Evolutionary conservation across 2,329 filamentous ascomycete genomes (phyloP).

Genomic region (Botrytis pseudocinerea): DNA sequence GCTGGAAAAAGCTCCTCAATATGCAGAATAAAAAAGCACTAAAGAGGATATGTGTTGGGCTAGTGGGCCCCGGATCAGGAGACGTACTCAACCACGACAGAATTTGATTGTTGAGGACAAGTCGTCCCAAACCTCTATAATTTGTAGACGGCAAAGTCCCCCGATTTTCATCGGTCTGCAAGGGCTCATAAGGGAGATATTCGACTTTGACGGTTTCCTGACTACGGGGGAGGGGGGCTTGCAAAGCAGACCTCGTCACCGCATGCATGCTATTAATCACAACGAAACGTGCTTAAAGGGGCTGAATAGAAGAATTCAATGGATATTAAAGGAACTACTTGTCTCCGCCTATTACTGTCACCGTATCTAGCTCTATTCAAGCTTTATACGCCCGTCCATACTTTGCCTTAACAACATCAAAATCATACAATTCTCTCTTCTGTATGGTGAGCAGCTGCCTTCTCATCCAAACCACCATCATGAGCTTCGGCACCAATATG

Average conservation of each 20-base stretch:
- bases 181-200: neutral
- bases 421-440: slow-evolving; percentile 18
- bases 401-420: neutral
- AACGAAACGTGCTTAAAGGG: neutral
- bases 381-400: neutral
- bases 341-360: slow-evolving; percentile 1
- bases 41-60: neutral
- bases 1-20: neutral
- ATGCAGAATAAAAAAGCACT: neutral
- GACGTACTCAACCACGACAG: neutral
- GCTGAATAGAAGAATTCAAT: neutral
- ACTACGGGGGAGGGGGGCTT: neutral
- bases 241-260: neutral
- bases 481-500: slow-evolving; percentile 5
- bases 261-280: neutral
- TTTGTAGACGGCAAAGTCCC: neutral
- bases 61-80: neutral
- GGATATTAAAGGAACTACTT: neutral
- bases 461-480: slow-evolving; percentile 15
- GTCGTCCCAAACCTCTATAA: neutral
- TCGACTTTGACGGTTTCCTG: neutral
- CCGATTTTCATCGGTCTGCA: neutral
- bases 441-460: slow-evolving; percentile 14
- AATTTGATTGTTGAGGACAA: neutral
- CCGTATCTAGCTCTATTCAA: neutral